Conservation (phyloP, 2,329 filamentous ascomycete genomes). For the Xylariaceae sp. region DNA sequence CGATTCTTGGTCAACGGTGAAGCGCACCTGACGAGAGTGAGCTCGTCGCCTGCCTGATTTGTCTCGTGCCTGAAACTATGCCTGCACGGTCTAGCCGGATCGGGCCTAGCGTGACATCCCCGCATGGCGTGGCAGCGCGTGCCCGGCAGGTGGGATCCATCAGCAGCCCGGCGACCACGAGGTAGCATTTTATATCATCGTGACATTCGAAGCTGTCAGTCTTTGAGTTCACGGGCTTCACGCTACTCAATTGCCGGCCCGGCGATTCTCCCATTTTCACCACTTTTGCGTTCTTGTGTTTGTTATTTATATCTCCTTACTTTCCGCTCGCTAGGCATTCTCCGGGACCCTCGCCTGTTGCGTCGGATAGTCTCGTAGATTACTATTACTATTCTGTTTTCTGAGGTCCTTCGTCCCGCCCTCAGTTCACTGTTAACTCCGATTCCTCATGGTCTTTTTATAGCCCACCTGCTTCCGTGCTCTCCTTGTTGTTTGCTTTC, state of each 20-base stretch:
- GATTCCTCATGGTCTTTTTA: not conserved
- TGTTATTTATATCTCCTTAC: not conserved
- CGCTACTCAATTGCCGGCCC: not conserved
- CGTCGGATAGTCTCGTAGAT: not conserved
- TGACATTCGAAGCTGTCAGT: not conserved
- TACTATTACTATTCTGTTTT: not conserved
- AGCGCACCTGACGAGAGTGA: no score
- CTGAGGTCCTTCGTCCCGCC: not conserved
- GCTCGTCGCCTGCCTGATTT: not conserved
- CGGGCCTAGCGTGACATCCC: slow-evolving; percentile 6
- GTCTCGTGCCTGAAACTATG: not conserved
- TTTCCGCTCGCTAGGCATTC: not conserved
- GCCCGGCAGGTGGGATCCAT: no score
- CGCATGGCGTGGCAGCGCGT: slow-evolving; percentile 1
- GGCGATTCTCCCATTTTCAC: no score
- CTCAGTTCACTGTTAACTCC: not conserved
- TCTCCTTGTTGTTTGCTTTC: no score
- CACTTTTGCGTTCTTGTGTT: not conserved
- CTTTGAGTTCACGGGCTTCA: not conserved
- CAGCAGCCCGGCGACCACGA: not conserved
- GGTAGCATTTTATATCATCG: not conserved
- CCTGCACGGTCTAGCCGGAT: not conserved
- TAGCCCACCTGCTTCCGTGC: no score
- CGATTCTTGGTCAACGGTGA: no score
- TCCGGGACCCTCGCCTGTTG: not conserved